A percentile compares a stretch with the other conserved stretches of the same genome.
Conservation (phyloP, 208 protist genomes). For the Trypanosomatidae sp. region DNA sequence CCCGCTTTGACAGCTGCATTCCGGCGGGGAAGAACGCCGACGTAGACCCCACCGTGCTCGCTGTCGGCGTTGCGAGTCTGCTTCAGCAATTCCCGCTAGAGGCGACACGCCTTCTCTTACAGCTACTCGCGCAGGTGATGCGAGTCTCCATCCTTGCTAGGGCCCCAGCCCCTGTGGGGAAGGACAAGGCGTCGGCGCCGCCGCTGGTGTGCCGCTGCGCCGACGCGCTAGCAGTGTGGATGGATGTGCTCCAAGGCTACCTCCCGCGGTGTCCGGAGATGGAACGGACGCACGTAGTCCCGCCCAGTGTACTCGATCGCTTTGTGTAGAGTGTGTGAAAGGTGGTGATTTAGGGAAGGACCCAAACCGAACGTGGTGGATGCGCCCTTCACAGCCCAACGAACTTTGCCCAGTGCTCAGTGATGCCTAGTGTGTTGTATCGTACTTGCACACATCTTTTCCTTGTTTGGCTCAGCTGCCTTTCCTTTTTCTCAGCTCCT, state of each 20-base stretch:
- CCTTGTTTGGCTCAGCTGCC: no score
- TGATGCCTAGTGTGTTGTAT: no score
- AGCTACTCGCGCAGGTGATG: constrained; percentile 84
- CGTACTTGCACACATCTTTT: no score
- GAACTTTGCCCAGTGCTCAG: not conserved
- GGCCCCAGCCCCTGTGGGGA: not conserved
- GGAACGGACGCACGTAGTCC: constrained; percentile 2
- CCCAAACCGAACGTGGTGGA: not conserved
- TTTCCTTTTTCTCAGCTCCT: not conserved
- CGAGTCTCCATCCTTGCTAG: constrained; percentile 6
- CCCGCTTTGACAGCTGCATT: constrained; percentile 47
- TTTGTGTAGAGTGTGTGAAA: constrained; percentile 3
- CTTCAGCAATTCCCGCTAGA: constrained; percentile 94
- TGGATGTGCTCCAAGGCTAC: constrained; percentile 23
- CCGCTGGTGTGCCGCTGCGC: constrained; percentile 20
- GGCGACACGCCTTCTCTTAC: constrained; percentile 74
- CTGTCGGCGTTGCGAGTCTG: constrained; percentile 87
- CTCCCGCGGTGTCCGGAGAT: constrained; percentile 7
- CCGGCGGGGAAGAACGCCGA: constrained; percentile 44
- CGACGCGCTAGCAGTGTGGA: constrained; percentile 20
- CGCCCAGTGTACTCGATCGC: not conserved
- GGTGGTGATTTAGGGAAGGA: no score
- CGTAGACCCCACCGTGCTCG: constrained; percentile 86
- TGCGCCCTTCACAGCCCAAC: not conserved
- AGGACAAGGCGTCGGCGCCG: not conserved